phyloP scores from a whole-genome alignment of 257 asterid species.

The Ajuga chamaepitys region DNA sequence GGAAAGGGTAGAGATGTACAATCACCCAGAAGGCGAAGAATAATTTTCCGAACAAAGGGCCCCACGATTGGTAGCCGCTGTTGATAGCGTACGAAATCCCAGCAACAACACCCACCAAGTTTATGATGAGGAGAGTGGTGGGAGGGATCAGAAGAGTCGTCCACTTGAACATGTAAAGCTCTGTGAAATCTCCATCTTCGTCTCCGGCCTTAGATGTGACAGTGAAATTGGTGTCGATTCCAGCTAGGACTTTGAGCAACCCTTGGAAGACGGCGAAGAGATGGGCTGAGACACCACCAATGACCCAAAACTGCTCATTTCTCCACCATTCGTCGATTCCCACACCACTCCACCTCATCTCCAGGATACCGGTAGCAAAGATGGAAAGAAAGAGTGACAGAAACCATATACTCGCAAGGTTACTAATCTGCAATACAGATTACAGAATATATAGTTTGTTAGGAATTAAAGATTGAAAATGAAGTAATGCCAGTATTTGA shows the following conservation, averaged over 20 bases:
- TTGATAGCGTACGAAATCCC: slow-evolving; percentile 91
- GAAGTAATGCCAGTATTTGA: too few relatives aligned
- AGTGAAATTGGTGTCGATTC: slow-evolving; percentile 92
- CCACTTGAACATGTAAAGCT: slow-evolving; percentile 98
- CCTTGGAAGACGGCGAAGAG: slow-evolving; percentile 94
- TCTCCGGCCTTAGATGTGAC: slow-evolving; percentile 94
- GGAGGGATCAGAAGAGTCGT: slow-evolving; percentile 91
- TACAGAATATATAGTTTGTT: background rate
- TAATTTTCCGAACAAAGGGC: slow-evolving; percentile 85
- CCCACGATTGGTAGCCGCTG: slow-evolving; percentile 98
- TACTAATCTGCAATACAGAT: slow-evolving; percentile 68
- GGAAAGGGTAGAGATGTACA: slow-evolving; percentile 90
- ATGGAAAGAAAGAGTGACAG: slow-evolving; percentile 90
- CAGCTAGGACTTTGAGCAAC: slow-evolving; percentile 92
- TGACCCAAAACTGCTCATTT: slow-evolving; percentile 98
- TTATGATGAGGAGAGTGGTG: slow-evolving; percentile 78
- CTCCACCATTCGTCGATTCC: slow-evolving; percentile 99
- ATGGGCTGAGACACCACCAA: slow-evolving; percentile 94
- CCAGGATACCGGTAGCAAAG: slow-evolving; percentile 94
- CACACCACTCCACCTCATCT: slow-evolving; percentile 98
- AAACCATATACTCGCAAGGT: slow-evolving; percentile 91
- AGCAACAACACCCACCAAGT: slow-evolving; percentile 87
- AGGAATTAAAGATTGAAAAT: background rate
- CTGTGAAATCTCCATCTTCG: slow-evolving; percentile 84
- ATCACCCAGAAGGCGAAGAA: slow-evolving; percentile 98